Conservation (phyloP, 352 stramenopile genomes). For the Pseudoperonospora humuli region DNA sequence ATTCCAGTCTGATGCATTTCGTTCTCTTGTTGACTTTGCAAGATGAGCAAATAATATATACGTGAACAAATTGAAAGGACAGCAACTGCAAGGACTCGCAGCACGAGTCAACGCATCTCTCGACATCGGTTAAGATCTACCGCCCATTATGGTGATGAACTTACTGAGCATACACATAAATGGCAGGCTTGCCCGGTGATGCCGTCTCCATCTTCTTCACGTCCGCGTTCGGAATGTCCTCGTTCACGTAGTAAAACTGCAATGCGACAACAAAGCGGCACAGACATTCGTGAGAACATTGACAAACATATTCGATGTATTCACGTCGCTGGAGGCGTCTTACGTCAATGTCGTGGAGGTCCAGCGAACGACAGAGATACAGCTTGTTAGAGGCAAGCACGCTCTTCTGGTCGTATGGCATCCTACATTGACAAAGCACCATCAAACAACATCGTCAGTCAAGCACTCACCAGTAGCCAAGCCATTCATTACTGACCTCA, state of each 20-base stretch:
- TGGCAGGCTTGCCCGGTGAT: conserved; percentile 75
- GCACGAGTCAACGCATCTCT: too few relatives aligned
- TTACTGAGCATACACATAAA: conserved; percentile 63
- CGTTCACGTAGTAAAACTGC: conserved; percentile 73
- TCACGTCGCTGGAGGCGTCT: background rate
- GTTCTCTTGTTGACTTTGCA: conserved; percentile 5
- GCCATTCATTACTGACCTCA: conserved; percentile 43
- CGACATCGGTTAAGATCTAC: too few relatives aligned
- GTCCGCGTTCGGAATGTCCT: conserved; percentile 64
- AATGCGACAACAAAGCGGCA: conserved; percentile 1
- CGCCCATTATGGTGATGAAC: conserved; percentile 6
- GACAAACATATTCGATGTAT: conserved; percentile 4
- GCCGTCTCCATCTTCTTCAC: conserved; percentile 80
- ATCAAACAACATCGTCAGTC: conserved; percentile 4
- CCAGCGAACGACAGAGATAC: conserved; percentile 86
- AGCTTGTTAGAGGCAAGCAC: conserved; percentile 83
- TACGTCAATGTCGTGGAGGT: conserved; percentile 81
- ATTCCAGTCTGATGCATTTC: conserved; percentile 29
- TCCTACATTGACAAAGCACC: conserved; percentile 30
- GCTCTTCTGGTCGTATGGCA: conserved; percentile 93
- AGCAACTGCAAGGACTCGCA: conserved; percentile 9
- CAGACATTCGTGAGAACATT: too few relatives aligned
- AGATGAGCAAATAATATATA: background rate
- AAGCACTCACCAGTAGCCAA: conserved; percentile 1
- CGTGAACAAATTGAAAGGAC: too few relatives aligned